Evolutionary conservation across 1,139 yeast genomes (phyloP).

Genomic region (Blastobotrys niveus): DNA sequence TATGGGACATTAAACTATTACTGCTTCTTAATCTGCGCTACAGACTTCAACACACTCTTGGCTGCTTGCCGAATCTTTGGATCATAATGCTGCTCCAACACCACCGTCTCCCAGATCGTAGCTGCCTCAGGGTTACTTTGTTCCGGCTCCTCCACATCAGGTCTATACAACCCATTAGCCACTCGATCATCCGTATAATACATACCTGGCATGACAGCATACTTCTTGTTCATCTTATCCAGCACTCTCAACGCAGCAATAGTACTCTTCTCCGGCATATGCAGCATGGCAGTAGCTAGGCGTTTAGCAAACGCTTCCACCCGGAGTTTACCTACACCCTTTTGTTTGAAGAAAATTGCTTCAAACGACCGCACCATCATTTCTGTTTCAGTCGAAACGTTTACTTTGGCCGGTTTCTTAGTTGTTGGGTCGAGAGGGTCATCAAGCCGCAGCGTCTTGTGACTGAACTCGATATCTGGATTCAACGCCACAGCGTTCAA

Average conservation of each 20-base stretch:
- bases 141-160: conserved; percentile 62
- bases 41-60: conserved; percentile 17
- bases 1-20: too few species aligned
- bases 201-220: conserved; percentile 61
- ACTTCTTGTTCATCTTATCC: conserved; percentile 64
- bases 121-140: conserved; percentile 84
- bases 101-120: conserved; percentile 78
- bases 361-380: conserved; percentile 72
- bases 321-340: conserved; percentile 63
- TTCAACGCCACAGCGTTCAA: conserved; percentile 67
- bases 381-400: conserved; percentile 85
- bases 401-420: conserved; percentile 58
- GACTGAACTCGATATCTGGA: conserved; percentile 79
- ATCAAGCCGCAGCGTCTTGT: conserved; percentile 68
- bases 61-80: conserved; percentile 65
- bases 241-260: conserved; percentile 71
- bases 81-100: conserved; percentile 75
- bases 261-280: conserved; percentile 83
- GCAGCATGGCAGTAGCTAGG: conserved; percentile 57
- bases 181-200: conserved; percentile 86
- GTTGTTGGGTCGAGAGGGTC: conserved; percentile 52
- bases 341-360: conserved; percentile 71
- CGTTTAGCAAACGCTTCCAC: conserved; percentile 83
- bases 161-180: conserved; percentile 65
- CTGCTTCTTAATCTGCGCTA: background rate